Base-by-base conservation (phyloP, 495 filamentous ascomycete species). In the Pseudevernia furfuracea region DNA sequence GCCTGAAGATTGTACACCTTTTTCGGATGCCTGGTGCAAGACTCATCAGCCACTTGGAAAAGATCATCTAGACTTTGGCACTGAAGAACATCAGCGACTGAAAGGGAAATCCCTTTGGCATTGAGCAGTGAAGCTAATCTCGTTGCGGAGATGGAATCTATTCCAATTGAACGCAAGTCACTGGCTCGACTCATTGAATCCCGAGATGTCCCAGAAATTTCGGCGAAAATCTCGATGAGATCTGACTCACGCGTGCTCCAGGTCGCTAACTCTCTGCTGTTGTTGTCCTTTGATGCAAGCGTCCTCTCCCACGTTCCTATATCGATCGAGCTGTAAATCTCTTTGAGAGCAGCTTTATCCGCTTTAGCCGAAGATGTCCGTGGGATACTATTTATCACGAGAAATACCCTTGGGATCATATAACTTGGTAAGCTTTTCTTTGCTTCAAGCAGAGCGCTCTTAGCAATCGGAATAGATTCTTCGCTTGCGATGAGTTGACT, bases 71-170 rank as follows among this genome's bases (percentile, higher is more conserved):
- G 59, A 46, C 66, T 73, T n/a, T 70, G 57, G 49, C 75, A 77
- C 23, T 68, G 62, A 5, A 77, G 57, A 23, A 75, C 64, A 23
- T 71, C 71, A 11, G 73, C 61, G 39, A 75, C 68, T 2, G 75
- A 74, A 3, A 74, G 19, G 7, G 56, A 53, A 19, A 67, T 65
- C 1, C 71, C 74, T 14, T 66, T 68, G 19, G 69, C 66, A 25
- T 71, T 73, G 14, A 77, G 66, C 43, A 65, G 67, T 28, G 71
- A 67, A 17, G 67, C 69, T 41, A 75, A 63, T 28, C 74, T 68
- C 41, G 72, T 73, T n/a, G 74, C 75, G 28, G 69, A 68, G 49
- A 77, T 73, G 0, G 75, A 77, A 65, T 77, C 75, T 36, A 77
- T 68, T 28, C 75, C 75, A 48, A 75, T 60, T 55, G 71, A 74